Conservation (phyloP, 2,329 filamentous ascomycete genomes). For the Ophiosphaerella korrae region DNA sequence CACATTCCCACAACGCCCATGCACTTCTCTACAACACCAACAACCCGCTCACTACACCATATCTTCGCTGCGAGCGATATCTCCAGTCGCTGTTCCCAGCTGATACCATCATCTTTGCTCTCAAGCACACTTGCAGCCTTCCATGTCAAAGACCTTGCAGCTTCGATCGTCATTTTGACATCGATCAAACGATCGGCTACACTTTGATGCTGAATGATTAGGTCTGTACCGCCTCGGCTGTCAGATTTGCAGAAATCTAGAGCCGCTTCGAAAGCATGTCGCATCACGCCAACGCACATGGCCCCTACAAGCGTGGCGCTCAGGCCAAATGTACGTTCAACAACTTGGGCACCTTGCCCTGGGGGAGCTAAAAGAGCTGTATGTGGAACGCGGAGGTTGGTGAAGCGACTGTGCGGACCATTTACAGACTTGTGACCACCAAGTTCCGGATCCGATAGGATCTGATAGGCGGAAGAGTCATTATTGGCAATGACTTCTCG, state of each 20-base stretch:
- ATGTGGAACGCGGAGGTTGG: conserved; percentile 54
- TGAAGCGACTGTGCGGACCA: conserved; percentile 57
- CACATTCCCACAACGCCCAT: conserved; percentile 60
- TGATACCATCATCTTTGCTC: conserved; percentile 45
- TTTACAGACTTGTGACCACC: conserved; percentile 56
- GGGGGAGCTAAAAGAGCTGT: conserved; percentile 55
- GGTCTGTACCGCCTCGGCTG: conserved; percentile 51
- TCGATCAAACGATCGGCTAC: conserved; percentile 59
- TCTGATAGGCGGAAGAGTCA: conserved; percentile 49
- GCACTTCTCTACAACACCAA: conserved; percentile 55
- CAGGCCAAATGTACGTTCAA: conserved; percentile 52
- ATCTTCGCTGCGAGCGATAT: conserved; percentile 58
- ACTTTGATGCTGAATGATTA: conserved; percentile 56
- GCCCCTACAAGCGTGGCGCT: conserved; percentile 59
- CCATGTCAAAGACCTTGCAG: conserved; percentile 58
- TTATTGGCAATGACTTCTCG: conserved; percentile 55
- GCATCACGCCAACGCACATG: conserved; percentile 61
- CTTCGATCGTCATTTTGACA: conserved; percentile 59
- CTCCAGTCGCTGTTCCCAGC: conserved; percentile 50
- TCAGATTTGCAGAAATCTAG: conserved; percentile 57
- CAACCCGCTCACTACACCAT: conserved; percentile 56
- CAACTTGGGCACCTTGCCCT: conserved; percentile 51
- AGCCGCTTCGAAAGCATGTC: conserved; percentile 59
- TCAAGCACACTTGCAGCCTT: conserved; percentile 56
- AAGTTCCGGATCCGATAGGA: conserved; percentile 54